phyloP scores from a whole-genome alignment of 106 monocot genomes.

The Dendrobium nobile region DNA sequence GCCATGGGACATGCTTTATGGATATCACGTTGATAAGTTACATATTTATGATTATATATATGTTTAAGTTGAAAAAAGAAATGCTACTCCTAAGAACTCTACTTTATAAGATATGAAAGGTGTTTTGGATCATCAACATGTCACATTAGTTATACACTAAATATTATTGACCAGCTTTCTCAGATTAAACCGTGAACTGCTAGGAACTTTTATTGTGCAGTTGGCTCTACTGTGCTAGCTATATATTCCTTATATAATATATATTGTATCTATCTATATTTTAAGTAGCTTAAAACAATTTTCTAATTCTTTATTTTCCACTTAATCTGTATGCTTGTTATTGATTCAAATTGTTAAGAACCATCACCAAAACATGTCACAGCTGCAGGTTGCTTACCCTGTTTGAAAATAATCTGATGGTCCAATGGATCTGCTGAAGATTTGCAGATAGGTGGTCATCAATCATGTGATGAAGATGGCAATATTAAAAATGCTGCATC shows the following conservation, averaged over 20 bases:
- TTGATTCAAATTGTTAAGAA: conserved; percentile 1
- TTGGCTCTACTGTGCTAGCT: neutral
- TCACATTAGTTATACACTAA: neutral
- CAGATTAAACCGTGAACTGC: neutral
- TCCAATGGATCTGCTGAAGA: conserved; percentile 50
- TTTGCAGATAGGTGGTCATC: conserved; percentile 8
- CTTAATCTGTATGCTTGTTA: neutral
- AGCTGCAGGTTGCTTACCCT: conserved; percentile 23
- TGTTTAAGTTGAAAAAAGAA: neutral
- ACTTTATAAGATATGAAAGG: neutral
- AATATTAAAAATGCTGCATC: conserved; percentile 7
- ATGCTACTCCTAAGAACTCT: neutral
- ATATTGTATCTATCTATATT: neutral
- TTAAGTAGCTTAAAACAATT: neutral
- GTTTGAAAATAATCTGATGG: conserved; percentile 28
- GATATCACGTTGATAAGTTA: neutral
- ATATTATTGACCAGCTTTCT: neutral
- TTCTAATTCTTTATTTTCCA: neutral
- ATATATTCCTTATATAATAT: neutral
- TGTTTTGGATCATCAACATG: neutral
- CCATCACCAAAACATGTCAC: conserved; percentile 17
- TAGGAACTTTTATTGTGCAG: neutral
- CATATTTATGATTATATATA: neutral
- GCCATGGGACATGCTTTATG: neutral
- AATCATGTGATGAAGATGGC: conserved; percentile 21